Conservation (phyloP, 148 eudicot species). For the Spergularia bocconei region DNA sequence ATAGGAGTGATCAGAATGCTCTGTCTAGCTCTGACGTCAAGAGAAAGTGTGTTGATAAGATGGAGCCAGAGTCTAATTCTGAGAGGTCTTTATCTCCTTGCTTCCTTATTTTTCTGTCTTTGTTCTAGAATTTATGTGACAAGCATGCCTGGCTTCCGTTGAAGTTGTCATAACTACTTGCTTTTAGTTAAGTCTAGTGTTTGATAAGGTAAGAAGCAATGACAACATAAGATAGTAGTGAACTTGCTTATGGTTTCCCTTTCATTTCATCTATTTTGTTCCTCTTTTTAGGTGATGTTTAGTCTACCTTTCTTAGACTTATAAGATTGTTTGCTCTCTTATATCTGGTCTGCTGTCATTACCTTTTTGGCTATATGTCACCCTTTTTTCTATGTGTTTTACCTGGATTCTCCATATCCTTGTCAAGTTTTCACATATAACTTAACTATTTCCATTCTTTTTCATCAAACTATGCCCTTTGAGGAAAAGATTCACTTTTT, state of each 20-base stretch:
- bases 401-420: not conserved
- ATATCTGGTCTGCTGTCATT: not conserved
- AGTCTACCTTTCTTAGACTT: not conserved
- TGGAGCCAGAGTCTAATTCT: conserved; percentile 23
- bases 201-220: conserved; percentile 5
- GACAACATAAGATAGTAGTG: not conserved
- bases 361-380: not conserved
- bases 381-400: not conserved
- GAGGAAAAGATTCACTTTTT: not conserved
- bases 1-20: conserved; percentile 22
- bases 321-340: not conserved
- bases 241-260: not conserved
- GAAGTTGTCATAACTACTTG: not conserved
- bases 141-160: not conserved
- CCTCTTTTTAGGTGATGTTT: not conserved
- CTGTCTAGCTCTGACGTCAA: conserved; percentile 23
- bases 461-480: not conserved
- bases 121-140: not conserved
- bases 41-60: conserved; percentile 20
- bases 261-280: not conserved
- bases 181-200: not conserved
- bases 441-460: not conserved
- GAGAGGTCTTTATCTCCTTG: conserved; percentile 34
- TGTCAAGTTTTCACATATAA: not conserved
- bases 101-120: not conserved